A percentile compares a stretch with the other conserved stretches of the same genome.
These are phyloP conservation scores for Fonsecaea monophora DNA, from an alignment of 2,329 filamentous ascomycete species.

Conservation along the genomic window DNA sequence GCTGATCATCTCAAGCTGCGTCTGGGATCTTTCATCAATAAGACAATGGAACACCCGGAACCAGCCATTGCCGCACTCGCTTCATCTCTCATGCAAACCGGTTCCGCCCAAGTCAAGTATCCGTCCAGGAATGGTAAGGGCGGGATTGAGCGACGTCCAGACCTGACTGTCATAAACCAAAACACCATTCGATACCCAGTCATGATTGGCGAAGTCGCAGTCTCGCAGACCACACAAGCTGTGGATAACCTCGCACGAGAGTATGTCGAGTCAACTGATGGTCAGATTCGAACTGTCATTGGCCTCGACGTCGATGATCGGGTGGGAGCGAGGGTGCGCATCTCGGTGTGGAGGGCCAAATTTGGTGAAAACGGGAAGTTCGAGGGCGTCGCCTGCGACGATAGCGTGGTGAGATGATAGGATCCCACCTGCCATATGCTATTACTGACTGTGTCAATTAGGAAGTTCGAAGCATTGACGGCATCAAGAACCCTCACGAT, in stretches of 20 bases:
- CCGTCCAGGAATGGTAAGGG: background rate
- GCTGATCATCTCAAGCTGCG: background rate
- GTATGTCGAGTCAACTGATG: slow-evolving; percentile 9
- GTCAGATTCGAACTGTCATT: slow-evolving; percentile 15
- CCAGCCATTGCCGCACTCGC: background rate
- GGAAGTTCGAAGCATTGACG: background rate
- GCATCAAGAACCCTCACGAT: background rate
- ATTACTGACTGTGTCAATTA: background rate
- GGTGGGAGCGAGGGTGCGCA: background rate
- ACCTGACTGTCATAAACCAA: background rate
- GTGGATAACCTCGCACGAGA: slow-evolving; percentile 9
- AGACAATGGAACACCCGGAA: background rate
- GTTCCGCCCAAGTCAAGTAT: background rate
- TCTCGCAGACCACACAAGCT: slow-evolving; percentile 5
- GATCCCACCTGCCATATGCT: background rate
- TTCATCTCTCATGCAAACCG: background rate
- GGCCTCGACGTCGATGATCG: slow-evolving; percentile 9
- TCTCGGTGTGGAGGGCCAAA: slow-evolving; percentile 19
- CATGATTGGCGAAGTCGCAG: slow-evolving; percentile 13
- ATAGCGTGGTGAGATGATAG: background rate
- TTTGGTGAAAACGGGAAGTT: slow-evolving; percentile 12
- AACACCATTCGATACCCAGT: background rate
- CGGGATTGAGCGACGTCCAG: background rate
- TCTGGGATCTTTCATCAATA: background rate
- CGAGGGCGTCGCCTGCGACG: slow-evolving; percentile 10